Conservation (phyloP, 495 filamentous ascomycete species). For the Pseudotulostoma volvatum region DNA sequence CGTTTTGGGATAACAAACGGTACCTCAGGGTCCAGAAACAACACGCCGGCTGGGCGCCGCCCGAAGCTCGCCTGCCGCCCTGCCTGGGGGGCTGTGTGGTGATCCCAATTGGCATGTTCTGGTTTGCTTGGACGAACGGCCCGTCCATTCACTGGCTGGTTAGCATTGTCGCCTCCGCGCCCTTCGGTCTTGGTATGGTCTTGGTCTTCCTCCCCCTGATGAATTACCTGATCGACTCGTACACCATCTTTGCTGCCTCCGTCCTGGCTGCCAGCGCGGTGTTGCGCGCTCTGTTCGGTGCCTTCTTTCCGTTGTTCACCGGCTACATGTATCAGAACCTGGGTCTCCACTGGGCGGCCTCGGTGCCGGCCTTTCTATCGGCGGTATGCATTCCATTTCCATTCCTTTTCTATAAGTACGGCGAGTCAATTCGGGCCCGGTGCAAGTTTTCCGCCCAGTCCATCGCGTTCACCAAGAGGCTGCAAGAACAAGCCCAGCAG, state of each 20-base stretch:
- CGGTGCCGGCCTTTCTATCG: slow-evolving; percentile 61
- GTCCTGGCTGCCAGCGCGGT: slow-evolving; percentile 67
- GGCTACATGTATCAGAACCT: slow-evolving; percentile 58
- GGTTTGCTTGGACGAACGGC: slow-evolving; percentile 57
- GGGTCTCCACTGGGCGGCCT: slow-evolving; percentile 68
- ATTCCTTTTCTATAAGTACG: slow-evolving; percentile 68
- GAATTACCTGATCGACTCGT: slow-evolving; percentile 69
- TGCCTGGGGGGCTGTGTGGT: slow-evolving; percentile 25
- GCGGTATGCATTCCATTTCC: slow-evolving; percentile 64
- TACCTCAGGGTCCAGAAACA: slow-evolving; percentile 22
- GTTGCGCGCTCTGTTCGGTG: slow-evolving; percentile 52
- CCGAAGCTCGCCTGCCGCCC: slow-evolving; percentile 33
- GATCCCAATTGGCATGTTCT: slow-evolving; percentile 39
- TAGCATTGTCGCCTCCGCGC: slow-evolving; percentile 43
- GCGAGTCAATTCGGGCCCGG: slow-evolving; percentile 40
- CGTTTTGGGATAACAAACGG: slow-evolving; percentile 33
- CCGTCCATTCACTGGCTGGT: slow-evolving; percentile 53
- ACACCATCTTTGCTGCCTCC: slow-evolving; percentile 68
- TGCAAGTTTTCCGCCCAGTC: slow-evolving; percentile 60
- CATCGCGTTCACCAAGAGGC: slow-evolving; percentile 30
- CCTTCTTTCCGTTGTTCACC: slow-evolving; percentile 77
- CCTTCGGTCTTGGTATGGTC: slow-evolving; percentile 63
- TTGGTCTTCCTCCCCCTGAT: slow-evolving; percentile 59
- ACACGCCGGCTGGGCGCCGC: slow-evolving; percentile 26
- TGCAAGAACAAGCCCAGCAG: slow-evolving; percentile 10